phyloP scores from a whole-genome alignment of 805 yeast genomes.

The Zygosaccharomyces rouxii region DNA sequence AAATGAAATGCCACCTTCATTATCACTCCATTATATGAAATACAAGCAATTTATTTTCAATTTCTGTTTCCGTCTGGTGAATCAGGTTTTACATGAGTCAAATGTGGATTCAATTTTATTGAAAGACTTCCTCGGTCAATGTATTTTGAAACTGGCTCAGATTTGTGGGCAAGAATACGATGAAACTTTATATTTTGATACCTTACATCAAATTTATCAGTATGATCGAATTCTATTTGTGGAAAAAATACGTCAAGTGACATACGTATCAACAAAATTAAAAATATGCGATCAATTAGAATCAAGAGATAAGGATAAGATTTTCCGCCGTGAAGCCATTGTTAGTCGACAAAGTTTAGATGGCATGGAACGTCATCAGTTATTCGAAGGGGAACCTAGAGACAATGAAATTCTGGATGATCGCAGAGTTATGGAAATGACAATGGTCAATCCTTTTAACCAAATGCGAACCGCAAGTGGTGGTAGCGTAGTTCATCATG shows the following conservation, averaged over 20 bases:
- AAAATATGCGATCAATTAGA: constrained; percentile 30
- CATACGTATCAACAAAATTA: constrained; percentile 24
- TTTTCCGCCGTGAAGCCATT: constrained; percentile 12
- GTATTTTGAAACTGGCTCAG: constrained; percentile 13
- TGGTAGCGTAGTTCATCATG: constrained; percentile 26
- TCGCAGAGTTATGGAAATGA: constrained; percentile 30
- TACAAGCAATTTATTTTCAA: constrained; percentile 27
- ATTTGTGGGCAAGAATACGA: constrained; percentile 32
- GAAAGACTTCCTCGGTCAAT: not conserved
- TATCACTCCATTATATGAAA: constrained; percentile 29
- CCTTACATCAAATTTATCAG: constrained; percentile 17
- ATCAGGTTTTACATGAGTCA: constrained; percentile 1
- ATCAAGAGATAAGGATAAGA: constrained; percentile 20
- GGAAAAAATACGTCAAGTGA: constrained; percentile 13
- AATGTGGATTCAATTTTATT: constrained; percentile 1
- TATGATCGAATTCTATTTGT: constrained; percentile 14
- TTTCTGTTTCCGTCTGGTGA: constrained; percentile 20
- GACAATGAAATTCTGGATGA: constrained; percentile 17
- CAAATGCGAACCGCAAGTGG: constrained; percentile 18
- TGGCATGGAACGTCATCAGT: not conserved
- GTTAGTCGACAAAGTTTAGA: constrained; percentile 5
- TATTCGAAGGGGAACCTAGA: constrained; percentile 1
- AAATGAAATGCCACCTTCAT: constrained; percentile 15
- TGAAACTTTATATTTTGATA: constrained; percentile 22
- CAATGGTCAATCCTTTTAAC: constrained; percentile 34